A percentile compares a stretch with the other conserved stretches of the same genome.
Conservation (phyloP, 805 yeast genomes). For the Kuraishia capsulata region DNA sequence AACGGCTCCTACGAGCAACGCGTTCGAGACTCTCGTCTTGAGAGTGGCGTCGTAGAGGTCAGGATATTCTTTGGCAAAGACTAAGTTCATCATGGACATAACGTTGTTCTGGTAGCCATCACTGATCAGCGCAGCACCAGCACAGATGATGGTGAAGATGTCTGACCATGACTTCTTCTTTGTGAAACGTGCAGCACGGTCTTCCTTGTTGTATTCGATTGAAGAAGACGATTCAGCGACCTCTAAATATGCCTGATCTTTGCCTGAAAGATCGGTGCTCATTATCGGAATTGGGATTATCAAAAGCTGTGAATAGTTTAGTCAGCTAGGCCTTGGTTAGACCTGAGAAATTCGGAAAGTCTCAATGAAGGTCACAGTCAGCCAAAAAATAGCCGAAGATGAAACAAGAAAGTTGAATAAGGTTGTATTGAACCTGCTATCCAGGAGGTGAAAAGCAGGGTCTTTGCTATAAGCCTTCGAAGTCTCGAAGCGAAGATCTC, state of each 20-base stretch:
- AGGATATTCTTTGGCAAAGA: conserved; percentile 41
- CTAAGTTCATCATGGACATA: conserved; percentile 60
- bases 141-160: conserved; percentile 42
- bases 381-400: too few relatives aligned
- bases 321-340: too few relatives aligned
- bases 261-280: too few relatives aligned
- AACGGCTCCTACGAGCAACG: conserved; percentile 61
- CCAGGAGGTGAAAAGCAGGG: too few relatives aligned
- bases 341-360: too few relatives aligned
- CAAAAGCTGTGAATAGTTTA: too few relatives aligned
- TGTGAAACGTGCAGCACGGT: conserved; percentile 9
- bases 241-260: neutral
- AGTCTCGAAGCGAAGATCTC: too few relatives aligned
- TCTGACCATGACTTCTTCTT: conserved; percentile 22
- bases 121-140: conserved; percentile 69
- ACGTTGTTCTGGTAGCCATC: conserved; percentile 74
- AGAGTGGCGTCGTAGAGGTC: conserved; percentile 30
- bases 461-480: too few relatives aligned
- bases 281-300: too few relatives aligned
- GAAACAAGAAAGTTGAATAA: too few relatives aligned
- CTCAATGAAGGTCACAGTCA: too few relatives aligned
- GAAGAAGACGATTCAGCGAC: conserved; percentile 7
- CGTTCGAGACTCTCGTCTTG: conserved; percentile 61
- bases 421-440: too few relatives aligned
- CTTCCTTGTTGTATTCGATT: conserved; percentile 10